phyloP scores from a whole-genome alignment of 805 yeast species.

The Phaffomyces antillensis region DNA sequence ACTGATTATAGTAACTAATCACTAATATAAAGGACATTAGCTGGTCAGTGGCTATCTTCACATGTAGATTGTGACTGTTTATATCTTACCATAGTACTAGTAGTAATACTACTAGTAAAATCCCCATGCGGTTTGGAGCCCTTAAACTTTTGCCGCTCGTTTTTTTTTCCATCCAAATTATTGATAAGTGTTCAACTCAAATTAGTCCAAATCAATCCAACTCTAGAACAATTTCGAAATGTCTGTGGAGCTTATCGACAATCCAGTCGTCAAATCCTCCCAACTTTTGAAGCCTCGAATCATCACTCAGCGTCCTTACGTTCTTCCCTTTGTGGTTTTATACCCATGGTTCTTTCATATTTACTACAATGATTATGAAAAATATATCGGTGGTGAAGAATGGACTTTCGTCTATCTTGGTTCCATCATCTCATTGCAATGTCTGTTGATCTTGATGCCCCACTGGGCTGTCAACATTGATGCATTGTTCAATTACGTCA shows the following conservation, averaged over 20 bases:
- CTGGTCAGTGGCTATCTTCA: too few species aligned
- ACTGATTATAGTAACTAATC: too few species aligned
- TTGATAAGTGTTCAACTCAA: not conserved
- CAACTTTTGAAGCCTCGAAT: conserved; percentile 68
- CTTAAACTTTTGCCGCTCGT: not conserved
- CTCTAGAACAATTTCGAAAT: not conserved
- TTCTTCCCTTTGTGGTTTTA: conserved; percentile 71
- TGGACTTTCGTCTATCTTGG: conserved; percentile 93
- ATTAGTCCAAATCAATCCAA: not conserved
- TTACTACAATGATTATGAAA: conserved; percentile 65
- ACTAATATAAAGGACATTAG: too few species aligned
- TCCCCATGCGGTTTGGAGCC: too few species aligned
- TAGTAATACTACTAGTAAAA: too few species aligned
- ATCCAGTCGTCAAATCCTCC: conserved; percentile 65
- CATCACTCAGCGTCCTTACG: conserved; percentile 58
- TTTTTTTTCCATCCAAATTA: not conserved
- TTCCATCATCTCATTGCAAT: conserved; percentile 62
- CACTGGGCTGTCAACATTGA: conserved; percentile 79
- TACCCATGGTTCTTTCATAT: conserved; percentile 70
- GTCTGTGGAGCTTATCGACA: conserved; percentile 46
- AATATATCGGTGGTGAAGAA: conserved; percentile 79
- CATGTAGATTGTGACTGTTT: too few species aligned
- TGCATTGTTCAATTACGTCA: conserved; percentile 59
- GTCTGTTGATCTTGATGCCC: conserved; percentile 82
- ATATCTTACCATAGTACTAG: too few species aligned